Percentiles rank a stretch among this genome's conserved stretches.
phyloP scores from a whole-genome alignment of 805 yeast species.

The Spathaspora hagerdaliae region DNA sequence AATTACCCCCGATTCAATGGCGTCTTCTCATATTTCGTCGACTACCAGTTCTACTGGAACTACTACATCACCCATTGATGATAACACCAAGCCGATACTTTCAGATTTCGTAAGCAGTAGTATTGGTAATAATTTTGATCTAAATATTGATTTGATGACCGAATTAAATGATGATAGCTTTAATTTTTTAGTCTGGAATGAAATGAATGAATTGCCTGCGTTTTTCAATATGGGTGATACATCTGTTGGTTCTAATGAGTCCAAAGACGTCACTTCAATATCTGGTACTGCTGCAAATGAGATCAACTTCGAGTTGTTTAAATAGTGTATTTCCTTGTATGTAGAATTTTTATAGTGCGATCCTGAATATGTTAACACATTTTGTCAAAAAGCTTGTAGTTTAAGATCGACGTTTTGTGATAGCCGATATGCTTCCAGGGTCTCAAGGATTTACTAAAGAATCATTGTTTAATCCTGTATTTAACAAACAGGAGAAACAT shows the following conservation, averaged over 20 bases:
- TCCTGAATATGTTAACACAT: no score
- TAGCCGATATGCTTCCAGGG: no score
- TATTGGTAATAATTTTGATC: background rate
- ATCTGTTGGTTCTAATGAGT: background rate
- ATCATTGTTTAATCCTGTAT: no score
- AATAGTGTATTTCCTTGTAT: no score
- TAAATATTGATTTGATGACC: background rate
- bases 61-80: constrained; percentile 1
- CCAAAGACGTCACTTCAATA: background rate
- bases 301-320: background rate
- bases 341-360: no score
- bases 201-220: constrained; percentile 1
- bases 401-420: no score
- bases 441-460: no score
- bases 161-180: constrained; percentile 1
- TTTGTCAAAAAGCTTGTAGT: no score
- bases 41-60: background rate
- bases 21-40: background rate
- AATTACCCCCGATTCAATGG: background rate
- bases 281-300: constrained; percentile 5
- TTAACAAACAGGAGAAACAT: no score
- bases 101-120: background rate
- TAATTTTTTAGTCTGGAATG: constrained; percentile 2
- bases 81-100: background rate
- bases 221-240: background rate